Conservation (phyloP, 2,329 filamentous ascomycete genomes). For the Aspergillus sclerotialis region DNA sequence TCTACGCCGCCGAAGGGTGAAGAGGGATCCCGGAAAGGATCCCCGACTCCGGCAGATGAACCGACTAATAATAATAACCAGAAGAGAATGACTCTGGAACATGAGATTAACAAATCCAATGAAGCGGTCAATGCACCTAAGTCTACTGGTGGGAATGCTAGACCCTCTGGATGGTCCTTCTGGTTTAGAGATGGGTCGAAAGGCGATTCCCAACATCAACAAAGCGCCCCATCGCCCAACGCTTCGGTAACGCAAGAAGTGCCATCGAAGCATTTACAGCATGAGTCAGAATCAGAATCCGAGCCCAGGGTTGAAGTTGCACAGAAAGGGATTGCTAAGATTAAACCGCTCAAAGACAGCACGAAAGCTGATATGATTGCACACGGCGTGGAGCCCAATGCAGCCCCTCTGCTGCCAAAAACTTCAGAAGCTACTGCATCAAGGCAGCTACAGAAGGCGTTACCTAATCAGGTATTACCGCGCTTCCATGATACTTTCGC, state of each 20-base stretch:
- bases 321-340: conserved; percentile 22
- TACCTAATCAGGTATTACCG: conserved; percentile 44
- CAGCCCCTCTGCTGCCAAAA: conserved; percentile 12
- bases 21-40: conserved; percentile 14
- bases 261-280: conserved; percentile 9
- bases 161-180: conserved; percentile 35
- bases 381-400: conserved; percentile 10
- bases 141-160: conserved; percentile 12
- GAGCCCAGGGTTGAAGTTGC: conserved; percentile 19
- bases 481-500: conserved; percentile 41
- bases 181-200: conserved; percentile 32
- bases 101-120: conserved; percentile 12
- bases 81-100: conserved; percentile 5
- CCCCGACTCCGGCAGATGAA: conserved; percentile 9
- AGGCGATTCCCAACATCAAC: conserved; percentile 14
- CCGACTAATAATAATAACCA: conserved; percentile 7
- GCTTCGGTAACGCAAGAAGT: conserved; percentile 14
- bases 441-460: conserved; percentile 27
- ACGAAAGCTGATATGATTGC: conserved; percentile 13
- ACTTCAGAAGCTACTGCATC: conserved; percentile 27
- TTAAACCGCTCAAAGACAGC: conserved; percentile 19
- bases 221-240: conserved; percentile 20
- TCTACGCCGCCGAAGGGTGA: conserved; percentile 15
- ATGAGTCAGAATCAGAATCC: conserved; percentile 13
- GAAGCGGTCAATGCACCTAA: conserved; percentile 15